These are phyloP conservation scores for Chionographis japonica DNA, from an alignment of 106 monocot genomes.

Conservation along the genomic window DNA sequence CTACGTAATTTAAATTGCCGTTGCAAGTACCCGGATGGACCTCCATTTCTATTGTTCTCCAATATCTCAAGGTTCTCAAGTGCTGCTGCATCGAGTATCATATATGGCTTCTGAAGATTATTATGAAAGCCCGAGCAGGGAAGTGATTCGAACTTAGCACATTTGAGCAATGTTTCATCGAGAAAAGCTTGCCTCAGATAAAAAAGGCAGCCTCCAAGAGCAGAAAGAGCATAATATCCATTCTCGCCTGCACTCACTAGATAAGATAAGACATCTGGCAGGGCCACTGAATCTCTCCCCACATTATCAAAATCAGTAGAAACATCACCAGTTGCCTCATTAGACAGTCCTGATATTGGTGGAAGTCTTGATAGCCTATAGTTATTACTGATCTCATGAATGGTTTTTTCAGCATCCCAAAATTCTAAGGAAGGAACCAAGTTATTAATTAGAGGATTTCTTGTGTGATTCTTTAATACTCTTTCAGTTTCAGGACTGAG, in stretches of 20 bases:
- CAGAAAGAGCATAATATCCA: slow-evolving; percentile 75
- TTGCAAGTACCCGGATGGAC: slow-evolving; percentile 56
- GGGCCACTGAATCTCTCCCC: slow-evolving; percentile 4
- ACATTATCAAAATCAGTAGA: slow-evolving; percentile 11
- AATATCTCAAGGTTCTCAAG: slow-evolving; percentile 95
- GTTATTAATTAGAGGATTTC: slow-evolving; percentile 78
- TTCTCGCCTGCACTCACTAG: slow-evolving; percentile 44
- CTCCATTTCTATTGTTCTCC: slow-evolving; percentile 79
- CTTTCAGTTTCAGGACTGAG: slow-evolving; percentile 85
- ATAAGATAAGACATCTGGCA: slow-evolving; percentile 57
- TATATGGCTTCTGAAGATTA: slow-evolving; percentile 49
- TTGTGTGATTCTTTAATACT: slow-evolving; percentile 58
- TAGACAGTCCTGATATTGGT: slow-evolving; percentile 8
- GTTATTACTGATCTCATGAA: slow-evolving; percentile 50
- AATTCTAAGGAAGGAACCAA: slow-evolving; percentile 72
- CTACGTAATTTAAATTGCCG: not conserved
- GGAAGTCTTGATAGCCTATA: slow-evolving; percentile 19
- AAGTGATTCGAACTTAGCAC: slow-evolving; percentile 85
- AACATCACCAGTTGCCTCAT: slow-evolving; percentile 1
- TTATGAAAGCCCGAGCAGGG: slow-evolving; percentile 20
- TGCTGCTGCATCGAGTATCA: slow-evolving; percentile 94
- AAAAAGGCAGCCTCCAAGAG: slow-evolving; percentile 90
- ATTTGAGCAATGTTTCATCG: slow-evolving; percentile 72
- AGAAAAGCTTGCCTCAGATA: slow-evolving; percentile 86
- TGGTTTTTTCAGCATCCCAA: slow-evolving; percentile 87